A percentile compares a stretch with the other conserved stretches of the same genome.
Conservation (phyloP, 805 yeast genomes). For the Suhomyces sp. region DNA sequence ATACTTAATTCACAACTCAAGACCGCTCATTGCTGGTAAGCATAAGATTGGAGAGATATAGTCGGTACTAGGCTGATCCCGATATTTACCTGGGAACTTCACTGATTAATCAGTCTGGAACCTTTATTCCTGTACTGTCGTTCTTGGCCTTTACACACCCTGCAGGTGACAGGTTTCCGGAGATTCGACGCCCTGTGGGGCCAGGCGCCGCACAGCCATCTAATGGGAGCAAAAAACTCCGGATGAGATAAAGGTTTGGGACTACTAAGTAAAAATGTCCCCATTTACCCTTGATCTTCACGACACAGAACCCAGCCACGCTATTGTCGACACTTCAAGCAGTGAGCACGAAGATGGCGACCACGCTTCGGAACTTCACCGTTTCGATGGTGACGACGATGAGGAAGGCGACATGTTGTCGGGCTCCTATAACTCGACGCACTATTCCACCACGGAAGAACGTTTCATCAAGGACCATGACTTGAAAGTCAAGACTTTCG, state of each 20-base stretch:
- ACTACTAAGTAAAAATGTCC: conserved; percentile 1
- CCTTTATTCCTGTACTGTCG: background rate
- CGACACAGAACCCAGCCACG: background rate
- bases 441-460: conserved; percentile 66
- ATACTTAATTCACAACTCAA: background rate
- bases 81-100: background rate
- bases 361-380: conserved; percentile 3
- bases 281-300: conserved; percentile 3
- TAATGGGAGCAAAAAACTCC: background rate
- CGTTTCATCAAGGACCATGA: conserved; percentile 62
- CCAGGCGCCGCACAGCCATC: background rate
- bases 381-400: conserved; percentile 5
- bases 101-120: background rate
- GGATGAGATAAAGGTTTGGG: background rate
- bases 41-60: background rate
- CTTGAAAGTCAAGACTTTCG: conserved; percentile 60
- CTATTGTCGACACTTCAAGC: background rate
- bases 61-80: background rate
- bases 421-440: conserved; percentile 43
- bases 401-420: conserved; percentile 26
- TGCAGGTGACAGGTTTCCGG: background rate
- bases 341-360: background rate
- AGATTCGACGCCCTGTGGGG: background rate
- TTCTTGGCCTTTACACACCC: background rate
- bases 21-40: background rate